Evolutionary conservation across 176 grass and related monocot species (phyloP).

Genomic region (Avena sativa): DNA sequence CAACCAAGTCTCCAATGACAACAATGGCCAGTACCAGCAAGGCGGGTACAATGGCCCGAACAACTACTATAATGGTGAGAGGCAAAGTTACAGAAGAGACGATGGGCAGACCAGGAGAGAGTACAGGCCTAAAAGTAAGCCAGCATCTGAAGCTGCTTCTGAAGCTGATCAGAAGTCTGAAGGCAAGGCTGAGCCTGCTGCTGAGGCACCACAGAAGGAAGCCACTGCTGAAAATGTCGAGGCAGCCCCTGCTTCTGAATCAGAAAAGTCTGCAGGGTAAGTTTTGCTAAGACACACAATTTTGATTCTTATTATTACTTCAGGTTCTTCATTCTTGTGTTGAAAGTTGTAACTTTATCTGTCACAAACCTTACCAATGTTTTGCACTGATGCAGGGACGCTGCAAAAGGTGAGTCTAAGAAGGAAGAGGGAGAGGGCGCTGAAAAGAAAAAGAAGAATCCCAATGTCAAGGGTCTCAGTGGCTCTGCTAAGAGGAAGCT

Average conservation of each 20-base stretch:
- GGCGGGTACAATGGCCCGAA: background rate
- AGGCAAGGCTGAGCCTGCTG: background rate
- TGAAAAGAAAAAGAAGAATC: background rate
- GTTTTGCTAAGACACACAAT: background rate
- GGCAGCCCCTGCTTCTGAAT: slow-evolving; percentile 16
- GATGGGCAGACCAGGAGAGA: background rate
- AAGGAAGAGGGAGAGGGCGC: background rate
- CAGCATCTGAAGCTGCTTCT: slow-evolving; percentile 31
- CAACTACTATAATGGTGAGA: background rate
- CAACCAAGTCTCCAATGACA: background rate
- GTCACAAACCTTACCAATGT: background rate
- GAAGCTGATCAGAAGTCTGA: slow-evolving; percentile 38
- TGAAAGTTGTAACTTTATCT: background rate
- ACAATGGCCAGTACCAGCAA: slow-evolving; percentile 8
- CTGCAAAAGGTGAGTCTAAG: background rate
- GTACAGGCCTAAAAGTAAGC: slow-evolving; percentile 27
- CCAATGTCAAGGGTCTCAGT: background rate
- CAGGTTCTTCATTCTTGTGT: background rate
- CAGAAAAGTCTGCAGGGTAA: slow-evolving; percentile 17
- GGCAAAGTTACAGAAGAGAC: background rate
- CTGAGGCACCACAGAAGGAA: background rate
- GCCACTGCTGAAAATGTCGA: background rate
- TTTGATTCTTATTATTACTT: background rate
- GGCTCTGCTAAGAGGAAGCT: slow-evolving; percentile 48
- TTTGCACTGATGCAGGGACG: slow-evolving; percentile 7